These are phyloP conservation scores for Ascosphaera aggregata DNA, from an alignment of 2,329 filamentous ascomycete genomes.

Conservation along the genomic window DNA sequence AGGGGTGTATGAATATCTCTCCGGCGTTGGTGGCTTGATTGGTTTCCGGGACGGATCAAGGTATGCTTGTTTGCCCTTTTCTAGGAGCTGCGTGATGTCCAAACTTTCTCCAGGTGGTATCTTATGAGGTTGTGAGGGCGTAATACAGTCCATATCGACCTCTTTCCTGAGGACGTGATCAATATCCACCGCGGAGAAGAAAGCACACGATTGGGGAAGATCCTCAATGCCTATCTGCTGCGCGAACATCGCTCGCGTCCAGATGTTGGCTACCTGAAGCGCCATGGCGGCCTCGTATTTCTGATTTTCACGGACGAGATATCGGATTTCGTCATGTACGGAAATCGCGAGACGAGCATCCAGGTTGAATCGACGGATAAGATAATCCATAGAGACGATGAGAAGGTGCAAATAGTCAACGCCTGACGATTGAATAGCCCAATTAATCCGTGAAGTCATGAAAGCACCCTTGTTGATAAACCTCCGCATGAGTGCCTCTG, in stretches of 20 bases:
- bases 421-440: constrained; percentile 94
- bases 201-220: constrained; percentile 80
- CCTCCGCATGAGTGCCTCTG: constrained; percentile 73
- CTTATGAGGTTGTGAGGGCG: constrained; percentile 54
- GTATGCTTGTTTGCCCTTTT: constrained; percentile 42
- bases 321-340: constrained; percentile 93
- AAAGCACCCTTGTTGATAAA: constrained; percentile 79
- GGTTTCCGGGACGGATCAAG: constrained; percentile 45
- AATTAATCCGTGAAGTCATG: constrained; percentile 92
- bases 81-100: constrained; percentile 57
- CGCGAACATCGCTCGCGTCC: constrained; percentile 93
- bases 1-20: constrained; percentile 42
- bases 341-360: constrained; percentile 72
- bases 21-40: constrained; percentile 30
- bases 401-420: constrained; percentile 93
- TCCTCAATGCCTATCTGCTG: constrained; percentile 95
- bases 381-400: constrained; percentile 84
- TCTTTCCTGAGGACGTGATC: constrained; percentile 93
- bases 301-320: constrained; percentile 65
- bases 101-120: constrained; percentile 74
- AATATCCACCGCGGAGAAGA: constrained; percentile 87
- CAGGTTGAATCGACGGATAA: constrained; percentile 66
- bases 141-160: constrained; percentile 93
- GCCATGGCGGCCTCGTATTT: constrained; percentile 82
- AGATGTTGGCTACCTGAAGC: constrained; percentile 78